Conservation (phyloP, 345 rosid genomes). For the Cardiospermum halicacabum region DNA sequence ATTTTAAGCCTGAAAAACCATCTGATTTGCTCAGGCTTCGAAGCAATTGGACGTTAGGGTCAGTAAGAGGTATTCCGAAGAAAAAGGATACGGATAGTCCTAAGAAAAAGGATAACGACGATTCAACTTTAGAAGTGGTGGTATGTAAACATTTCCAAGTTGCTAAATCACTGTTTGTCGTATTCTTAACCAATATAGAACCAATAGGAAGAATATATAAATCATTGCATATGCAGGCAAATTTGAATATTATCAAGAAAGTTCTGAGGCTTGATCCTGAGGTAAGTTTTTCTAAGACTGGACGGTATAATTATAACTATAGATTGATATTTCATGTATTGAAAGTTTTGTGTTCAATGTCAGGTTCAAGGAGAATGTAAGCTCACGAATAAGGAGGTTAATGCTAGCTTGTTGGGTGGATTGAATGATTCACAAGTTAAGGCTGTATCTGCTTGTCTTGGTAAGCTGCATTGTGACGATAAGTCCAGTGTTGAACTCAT, state of each 20-base stretch:
- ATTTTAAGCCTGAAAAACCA: slow-evolving; percentile 27
- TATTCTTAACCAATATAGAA: slow-evolving; percentile 27
- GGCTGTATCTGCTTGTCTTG: slow-evolving; percentile 26
- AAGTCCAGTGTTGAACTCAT: slow-evolving; percentile 33
- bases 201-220: slow-evolving; percentile 36
- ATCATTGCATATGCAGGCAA: slow-evolving; percentile 26
- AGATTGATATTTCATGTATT: not conserved
- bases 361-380: slow-evolving; percentile 20
- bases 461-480: slow-evolving; percentile 24
- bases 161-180: slow-evolving; percentile 24
- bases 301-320: too few relatives aligned
- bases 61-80: slow-evolving; percentile 1
- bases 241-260: slow-evolving; percentile 24
- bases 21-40: slow-evolving; percentile 29
- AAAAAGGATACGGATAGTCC: not conserved
- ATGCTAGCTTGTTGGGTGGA: not conserved
- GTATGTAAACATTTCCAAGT: too few relatives aligned
- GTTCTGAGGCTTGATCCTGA: slow-evolving; percentile 16
- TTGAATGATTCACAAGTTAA: slow-evolving; percentile 33
- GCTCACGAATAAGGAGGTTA: slow-evolving; percentile 2
- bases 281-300: too few relatives aligned
- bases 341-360: not conserved
- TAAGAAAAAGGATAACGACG: not conserved
- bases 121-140: slow-evolving; percentile 22
- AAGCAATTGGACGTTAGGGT: slow-evolving; percentile 27